Percentiles rank a stretch among this genome's conserved stretches.
Conservation (phyloP, 345 rosid species). For the Lepidium didymum region DNA sequence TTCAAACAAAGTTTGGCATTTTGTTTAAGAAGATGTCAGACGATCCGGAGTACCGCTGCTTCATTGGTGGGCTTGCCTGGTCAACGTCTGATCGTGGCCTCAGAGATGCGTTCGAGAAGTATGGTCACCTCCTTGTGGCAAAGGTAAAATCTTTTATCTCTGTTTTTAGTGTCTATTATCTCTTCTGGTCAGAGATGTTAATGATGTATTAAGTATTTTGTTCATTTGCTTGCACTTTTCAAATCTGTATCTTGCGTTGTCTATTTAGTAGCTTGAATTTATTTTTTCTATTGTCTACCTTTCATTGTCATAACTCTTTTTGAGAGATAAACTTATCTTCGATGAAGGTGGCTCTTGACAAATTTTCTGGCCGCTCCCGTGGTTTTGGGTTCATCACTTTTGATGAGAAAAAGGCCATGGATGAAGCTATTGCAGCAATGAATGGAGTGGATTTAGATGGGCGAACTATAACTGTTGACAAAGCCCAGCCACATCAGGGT, state of each 20-base stretch:
- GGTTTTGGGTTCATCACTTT: constrained; percentile 95
- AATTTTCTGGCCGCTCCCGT: constrained; percentile 87
- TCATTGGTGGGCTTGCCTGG: constrained; percentile 95
- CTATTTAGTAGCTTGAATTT: background rate
- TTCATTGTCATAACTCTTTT: no score
- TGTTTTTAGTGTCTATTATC: background rate
- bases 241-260: background rate
- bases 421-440: constrained; percentile 84
- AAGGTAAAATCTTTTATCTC: constrained; percentile 39
- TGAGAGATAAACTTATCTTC: background rate
- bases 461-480: constrained; percentile 81
- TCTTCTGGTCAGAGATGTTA: background rate
- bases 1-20: constrained; percentile 17
- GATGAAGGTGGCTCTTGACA: constrained; percentile 79
- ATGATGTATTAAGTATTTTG: background rate
- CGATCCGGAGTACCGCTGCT: constrained; percentile 78
- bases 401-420: constrained; percentile 79
- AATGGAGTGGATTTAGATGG: constrained; percentile 95
- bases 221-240: background rate
- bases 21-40: constrained; percentile 51
- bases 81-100: constrained; percentile 81
- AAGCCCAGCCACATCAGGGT: constrained; percentile 82
- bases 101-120: constrained; percentile 88
- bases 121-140: constrained; percentile 79
- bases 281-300: no score